Conservation (phyloP, 352 stramenopile genomes). For the Saprolegnia parasitica region DNA sequence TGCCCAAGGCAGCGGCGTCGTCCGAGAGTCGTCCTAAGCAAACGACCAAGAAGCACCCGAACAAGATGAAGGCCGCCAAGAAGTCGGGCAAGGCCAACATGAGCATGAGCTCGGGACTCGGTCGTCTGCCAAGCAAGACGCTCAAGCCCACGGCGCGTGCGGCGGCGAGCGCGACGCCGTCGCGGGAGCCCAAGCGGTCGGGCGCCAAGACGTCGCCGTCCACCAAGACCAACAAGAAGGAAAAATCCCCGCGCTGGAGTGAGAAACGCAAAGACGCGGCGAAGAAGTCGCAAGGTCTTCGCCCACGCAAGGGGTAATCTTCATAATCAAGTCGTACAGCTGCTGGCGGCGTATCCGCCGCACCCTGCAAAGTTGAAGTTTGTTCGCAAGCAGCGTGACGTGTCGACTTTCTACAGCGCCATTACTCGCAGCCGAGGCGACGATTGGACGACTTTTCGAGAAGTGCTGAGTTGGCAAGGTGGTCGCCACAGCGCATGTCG, state of each 20-base stretch:
- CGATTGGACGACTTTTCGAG: too few species aligned
- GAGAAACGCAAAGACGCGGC: conserved; percentile 13
- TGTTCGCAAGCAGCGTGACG: too few species aligned
- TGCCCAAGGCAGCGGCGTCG: background rate
- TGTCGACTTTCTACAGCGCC: too few species aligned
- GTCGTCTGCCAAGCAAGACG: conserved; percentile 4
- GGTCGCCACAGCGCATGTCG: too few species aligned
- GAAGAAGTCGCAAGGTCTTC: conserved; percentile 4
- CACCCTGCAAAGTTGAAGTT: too few species aligned
- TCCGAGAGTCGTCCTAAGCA: background rate
- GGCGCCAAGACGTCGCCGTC: background rate
- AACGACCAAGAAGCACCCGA: conserved; percentile 9
- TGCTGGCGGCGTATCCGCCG: too few species aligned
- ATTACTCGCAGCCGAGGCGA: too few species aligned
- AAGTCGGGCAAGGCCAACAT: conserved; percentile 18
- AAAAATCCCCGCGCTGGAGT: conserved; percentile 17
- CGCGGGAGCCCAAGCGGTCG: background rate
- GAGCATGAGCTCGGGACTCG: conserved; percentile 14
- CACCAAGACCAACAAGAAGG: background rate
- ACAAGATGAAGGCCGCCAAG: conserved; percentile 14
- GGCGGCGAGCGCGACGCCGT: background rate
- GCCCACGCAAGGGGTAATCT: conserved; percentile 16
- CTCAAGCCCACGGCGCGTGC: background rate
- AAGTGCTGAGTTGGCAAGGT: too few species aligned
- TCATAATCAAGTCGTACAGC: conserved; percentile 5